These are phyloP conservation scores for Botrytis aclada DNA, from an alignment of 2,329 filamentous ascomycete species.

Conservation along the genomic window DNA sequence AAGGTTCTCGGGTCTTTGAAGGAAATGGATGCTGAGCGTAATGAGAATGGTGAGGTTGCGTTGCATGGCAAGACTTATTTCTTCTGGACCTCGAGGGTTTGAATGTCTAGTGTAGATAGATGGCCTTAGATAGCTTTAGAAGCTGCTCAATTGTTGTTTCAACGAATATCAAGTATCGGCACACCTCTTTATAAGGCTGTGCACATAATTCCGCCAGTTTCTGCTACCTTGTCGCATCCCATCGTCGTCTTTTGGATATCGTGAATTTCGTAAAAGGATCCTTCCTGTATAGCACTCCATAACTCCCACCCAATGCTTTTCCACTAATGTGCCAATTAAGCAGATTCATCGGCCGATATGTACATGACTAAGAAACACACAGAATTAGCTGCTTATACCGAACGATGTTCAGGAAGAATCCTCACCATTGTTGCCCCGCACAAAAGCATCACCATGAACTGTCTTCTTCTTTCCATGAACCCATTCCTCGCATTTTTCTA, in stretches of 20 bases:
- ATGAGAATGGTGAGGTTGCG: constrained; percentile 59
- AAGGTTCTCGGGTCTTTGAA: constrained; percentile 54
- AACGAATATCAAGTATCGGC: constrained; percentile 41
- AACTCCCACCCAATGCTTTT: constrained; percentile 20
- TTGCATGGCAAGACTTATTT: constrained; percentile 63
- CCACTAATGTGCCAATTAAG: constrained; percentile 13
- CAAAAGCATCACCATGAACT: constrained; percentile 90
- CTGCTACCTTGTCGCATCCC: background rate
- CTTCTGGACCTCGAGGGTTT: constrained; percentile 56
- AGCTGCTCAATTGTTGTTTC: background rate
- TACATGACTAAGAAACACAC: constrained; percentile 35
- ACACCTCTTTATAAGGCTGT: background rate
- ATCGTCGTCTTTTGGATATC: constrained; percentile 22
- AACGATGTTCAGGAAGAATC: constrained; percentile 1
- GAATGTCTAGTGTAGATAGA: constrained; percentile 19
- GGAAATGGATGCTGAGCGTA: constrained; percentile 52
- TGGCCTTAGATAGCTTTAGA: constrained; percentile 3
- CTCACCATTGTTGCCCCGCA: constrained; percentile 91
- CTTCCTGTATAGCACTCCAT: constrained; percentile 19
- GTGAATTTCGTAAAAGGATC: constrained; percentile 22
- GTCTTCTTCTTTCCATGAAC: constrained; percentile 80
- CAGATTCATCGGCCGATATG: constrained; percentile 36
- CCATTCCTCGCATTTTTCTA: constrained; percentile 92
- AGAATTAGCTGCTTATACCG: background rate
- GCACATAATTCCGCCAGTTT: background rate